Evolutionary conservation across 176 grass and related monocot genomes (phyloP).

Genomic region (Aegilops tauschii): DNA sequence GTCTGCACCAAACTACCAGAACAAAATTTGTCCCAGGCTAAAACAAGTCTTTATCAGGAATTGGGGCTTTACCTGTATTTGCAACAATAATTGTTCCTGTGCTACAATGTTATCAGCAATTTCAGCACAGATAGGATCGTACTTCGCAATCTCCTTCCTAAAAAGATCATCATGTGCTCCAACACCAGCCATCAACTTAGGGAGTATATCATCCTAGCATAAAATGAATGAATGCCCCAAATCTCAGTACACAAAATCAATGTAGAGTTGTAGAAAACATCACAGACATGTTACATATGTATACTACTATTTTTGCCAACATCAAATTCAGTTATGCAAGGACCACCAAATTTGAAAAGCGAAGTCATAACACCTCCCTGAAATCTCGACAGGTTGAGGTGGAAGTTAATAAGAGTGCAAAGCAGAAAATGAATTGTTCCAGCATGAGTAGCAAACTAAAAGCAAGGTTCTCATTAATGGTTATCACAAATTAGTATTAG

Average conservation of each 20-base stretch:
- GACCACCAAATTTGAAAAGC: slow-evolving; percentile 30
- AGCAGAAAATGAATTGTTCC: slow-evolving; percentile 13
- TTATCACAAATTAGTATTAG: slow-evolving; percentile 16
- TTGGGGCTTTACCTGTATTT: slow-evolving; percentile 75
- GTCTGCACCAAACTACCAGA: slow-evolving; percentile 13
- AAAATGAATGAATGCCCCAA: slow-evolving; percentile 30
- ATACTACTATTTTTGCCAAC: slow-evolving; percentile 1
- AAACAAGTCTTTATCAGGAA: slow-evolving; percentile 24
- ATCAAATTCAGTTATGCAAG: slow-evolving; percentile 24
- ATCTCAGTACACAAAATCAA: slow-evolving; percentile 17
- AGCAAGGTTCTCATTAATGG: background rate
- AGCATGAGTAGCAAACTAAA: slow-evolving; percentile 20
- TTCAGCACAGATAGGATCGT: slow-evolving; percentile 87
- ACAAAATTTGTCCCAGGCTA: slow-evolving; percentile 19
- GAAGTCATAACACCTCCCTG: background rate
- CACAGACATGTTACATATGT: background rate
- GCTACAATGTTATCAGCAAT: slow-evolving; percentile 88
- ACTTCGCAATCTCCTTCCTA: slow-evolving; percentile 91
- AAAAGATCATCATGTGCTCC: slow-evolving; percentile 96
- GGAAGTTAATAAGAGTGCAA: slow-evolving; percentile 6
- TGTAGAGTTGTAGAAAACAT: background rate
- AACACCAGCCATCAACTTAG: slow-evolving; percentile 86
- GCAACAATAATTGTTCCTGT: slow-evolving; percentile 89
- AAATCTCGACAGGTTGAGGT: slow-evolving; percentile 15
- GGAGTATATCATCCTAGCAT: slow-evolving; percentile 91